Percentiles rank a stretch among this genome's conserved stretches.
These are phyloP conservation scores for Paraconiothyrium sp. DNA, from an alignment of 2,329 filamentous ascomycete genomes.

Conservation along the genomic window DNA sequence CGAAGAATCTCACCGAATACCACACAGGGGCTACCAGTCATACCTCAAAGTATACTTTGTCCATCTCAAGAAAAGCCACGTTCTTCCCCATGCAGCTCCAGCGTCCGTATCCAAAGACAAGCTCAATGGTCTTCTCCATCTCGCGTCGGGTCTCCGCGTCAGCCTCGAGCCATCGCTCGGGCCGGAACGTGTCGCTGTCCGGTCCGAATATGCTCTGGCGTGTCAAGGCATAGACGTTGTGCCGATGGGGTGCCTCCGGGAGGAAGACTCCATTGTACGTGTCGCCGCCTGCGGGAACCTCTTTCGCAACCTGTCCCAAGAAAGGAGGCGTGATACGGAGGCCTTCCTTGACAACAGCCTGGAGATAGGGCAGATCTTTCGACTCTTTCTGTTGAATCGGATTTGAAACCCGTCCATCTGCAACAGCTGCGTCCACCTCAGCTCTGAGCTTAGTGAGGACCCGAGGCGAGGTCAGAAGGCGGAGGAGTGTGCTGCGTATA, in stretches of 20 bases:
- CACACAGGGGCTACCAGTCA: neutral
- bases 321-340: constrained; percentile 37
- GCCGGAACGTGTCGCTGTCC: constrained; percentile 58
- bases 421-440: constrained; percentile 19
- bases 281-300: constrained; percentile 22
- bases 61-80: constrained; percentile 30
- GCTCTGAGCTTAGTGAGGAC: constrained; percentile 18
- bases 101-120: constrained; percentile 30
- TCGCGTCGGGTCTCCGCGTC: constrained; percentile 40
- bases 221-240: constrained; percentile 45
- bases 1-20: neutral
- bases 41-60: constrained; percentile 37
- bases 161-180: constrained; percentile 57
- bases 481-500: constrained; percentile 21
- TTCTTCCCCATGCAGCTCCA: constrained; percentile 26
- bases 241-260: constrained; percentile 46
- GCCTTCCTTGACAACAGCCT: constrained; percentile 33
- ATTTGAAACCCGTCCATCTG: constrained; percentile 7
- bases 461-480: constrained; percentile 16
- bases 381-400: constrained; percentile 21
- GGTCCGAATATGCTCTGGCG: constrained; percentile 45
- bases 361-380: constrained; percentile 25
- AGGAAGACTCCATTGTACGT: constrained; percentile 30
- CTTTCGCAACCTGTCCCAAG: constrained; percentile 12
- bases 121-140: constrained; percentile 24